Base-by-base conservation (phyloP, 305 asterid species). In the Rubia balearica region DNA sequence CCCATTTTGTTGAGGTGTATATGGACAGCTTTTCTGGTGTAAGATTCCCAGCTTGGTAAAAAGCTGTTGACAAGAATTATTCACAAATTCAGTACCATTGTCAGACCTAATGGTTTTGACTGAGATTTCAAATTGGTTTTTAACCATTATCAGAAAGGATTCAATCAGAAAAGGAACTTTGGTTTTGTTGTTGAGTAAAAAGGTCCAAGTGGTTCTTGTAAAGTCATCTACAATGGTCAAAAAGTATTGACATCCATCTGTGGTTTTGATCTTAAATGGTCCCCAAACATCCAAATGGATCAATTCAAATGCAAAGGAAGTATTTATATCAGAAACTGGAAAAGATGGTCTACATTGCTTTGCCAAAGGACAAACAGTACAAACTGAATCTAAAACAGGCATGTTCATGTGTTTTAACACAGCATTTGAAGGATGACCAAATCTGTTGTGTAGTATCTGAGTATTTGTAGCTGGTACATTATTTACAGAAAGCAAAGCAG, bases 1-100 rank as follows among this genome's bases (percentile, higher is more conserved):
- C 67, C 72, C 6, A 65, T 60, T 0, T 13, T 51, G 72, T 2
- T 65, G 77, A 3, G 72, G 77, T 0, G 72, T 51, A 14, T 65
- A 22, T 0, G 59, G 46, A 19, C 46, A 40, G 1, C 48, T 5
- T 2, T 6, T 73, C 3, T 73, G 72, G 33, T 67, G 72, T 0
- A 57, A 1, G 0, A 66, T 67, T 0, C 72, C 77, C 0, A 10
- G 13, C 0, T 9, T 6, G 0, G 11, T 1, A 6, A 73, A 19
- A 6, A 73, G 1, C 0, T 6, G 0, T 2, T 17, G 12, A 55
- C 13, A 3, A 2, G 57, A 0, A 13, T 51, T 5, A 6, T 17
- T 51, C 1, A 17, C 5, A 38, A 73, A 73, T 5, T 73, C 77
- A 21, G 36, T 14, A 0, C 68, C 77, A 41, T 73, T 66, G 3